A percentile compares a stretch with the other conserved stretches of the same genome.
phyloP scores from a whole-genome alignment of 768 basidiomycete species.

The Naganishia randhawae region DNA sequence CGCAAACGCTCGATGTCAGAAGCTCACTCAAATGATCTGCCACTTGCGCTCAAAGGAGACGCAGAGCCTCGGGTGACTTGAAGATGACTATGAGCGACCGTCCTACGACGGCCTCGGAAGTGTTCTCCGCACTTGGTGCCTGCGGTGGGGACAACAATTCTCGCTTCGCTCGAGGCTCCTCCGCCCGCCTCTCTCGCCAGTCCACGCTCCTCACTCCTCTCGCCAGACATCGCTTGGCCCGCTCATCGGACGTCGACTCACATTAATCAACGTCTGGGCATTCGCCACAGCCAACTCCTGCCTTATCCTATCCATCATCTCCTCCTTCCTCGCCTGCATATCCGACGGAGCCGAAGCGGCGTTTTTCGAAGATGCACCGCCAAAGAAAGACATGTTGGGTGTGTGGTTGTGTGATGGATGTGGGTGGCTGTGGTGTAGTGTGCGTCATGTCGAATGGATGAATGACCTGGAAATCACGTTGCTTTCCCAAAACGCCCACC shows the following conservation, averaged over 20 bases:
- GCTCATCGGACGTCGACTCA: conserved; percentile 17
- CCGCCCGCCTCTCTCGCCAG: no score
- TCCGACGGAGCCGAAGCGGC: conserved; percentile 31
- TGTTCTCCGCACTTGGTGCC: no score
- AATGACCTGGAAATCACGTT: not conserved
- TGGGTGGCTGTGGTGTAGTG: not conserved
- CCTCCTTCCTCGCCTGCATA: conserved; percentile 48
- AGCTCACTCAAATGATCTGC: no score
- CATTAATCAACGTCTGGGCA: conserved; percentile 48
- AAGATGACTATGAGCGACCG: not conserved
- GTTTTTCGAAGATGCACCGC: conserved; percentile 17
- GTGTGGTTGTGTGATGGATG: not conserved
- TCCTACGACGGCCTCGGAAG: not conserved
- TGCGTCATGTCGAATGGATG: no score
- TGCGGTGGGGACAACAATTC: no score
- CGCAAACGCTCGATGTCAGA: no score
- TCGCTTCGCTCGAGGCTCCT: not conserved
- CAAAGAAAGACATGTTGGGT: conserved; percentile 29
- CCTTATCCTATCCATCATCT: conserved; percentile 49
- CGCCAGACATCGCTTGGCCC: not conserved
- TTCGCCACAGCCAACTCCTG: conserved; percentile 50
- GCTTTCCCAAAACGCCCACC: not conserved
- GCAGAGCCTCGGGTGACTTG: no score
- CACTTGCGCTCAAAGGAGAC: not conserved
- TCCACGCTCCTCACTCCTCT: not conserved